These are phyloP conservation scores for Ustilago bromivora DNA, from an alignment of 1,284 basidiomycete genomes.

Conservation along the genomic window DNA sequence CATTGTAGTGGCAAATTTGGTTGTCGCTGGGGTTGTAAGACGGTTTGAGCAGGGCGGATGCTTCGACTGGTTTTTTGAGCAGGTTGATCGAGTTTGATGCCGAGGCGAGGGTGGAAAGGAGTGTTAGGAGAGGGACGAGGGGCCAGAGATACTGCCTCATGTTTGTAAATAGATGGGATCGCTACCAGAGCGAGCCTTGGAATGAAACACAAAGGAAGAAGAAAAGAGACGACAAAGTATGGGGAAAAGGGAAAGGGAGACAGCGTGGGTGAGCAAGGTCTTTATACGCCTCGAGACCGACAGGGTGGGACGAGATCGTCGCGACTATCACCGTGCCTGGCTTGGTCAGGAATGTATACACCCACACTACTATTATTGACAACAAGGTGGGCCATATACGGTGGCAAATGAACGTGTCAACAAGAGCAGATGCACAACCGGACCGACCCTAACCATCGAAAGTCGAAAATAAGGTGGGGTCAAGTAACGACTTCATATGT, in stretches of 20 bases:
- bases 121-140: not conserved
- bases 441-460: no score
- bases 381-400: no score
- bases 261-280: not conserved
- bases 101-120: not conserved
- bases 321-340: no score
- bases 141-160: slow-evolving; percentile 1
- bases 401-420: no score
- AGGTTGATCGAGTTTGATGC: not conserved
- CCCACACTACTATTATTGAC: no score
- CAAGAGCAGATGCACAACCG: no score
- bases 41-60: not conserved
- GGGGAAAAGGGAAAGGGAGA: not conserved
- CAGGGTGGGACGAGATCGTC: not conserved
- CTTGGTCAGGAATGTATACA: no score
- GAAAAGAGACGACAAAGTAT: not conserved
- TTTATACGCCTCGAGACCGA: not conserved
- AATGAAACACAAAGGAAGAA: not conserved
- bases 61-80: not conserved
- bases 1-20: slow-evolving; percentile 28
- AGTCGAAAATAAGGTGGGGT: no score
- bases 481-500: no score
- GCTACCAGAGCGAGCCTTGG: slow-evolving; percentile 21
- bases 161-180: not conserved
- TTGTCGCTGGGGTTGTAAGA: slow-evolving; percentile 23